Evolutionary conservation across 1,284 basidiomycete genomes (phyloP).

Genomic region (Rhodotorula glutinis): DNA sequence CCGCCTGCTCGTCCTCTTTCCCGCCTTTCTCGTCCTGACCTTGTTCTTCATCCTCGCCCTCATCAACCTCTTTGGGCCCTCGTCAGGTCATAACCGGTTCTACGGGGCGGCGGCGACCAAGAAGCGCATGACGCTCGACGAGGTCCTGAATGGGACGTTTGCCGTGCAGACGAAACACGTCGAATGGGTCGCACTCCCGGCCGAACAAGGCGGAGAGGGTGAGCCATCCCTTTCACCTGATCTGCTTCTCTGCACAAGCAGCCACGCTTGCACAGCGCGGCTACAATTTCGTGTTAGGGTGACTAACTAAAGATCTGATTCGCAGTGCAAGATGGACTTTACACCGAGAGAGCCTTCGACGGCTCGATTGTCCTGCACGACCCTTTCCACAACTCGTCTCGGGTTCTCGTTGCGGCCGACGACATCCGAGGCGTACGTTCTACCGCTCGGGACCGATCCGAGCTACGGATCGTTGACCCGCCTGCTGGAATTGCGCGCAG

Average conservation of each 20-base stretch:
- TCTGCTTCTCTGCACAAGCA: too few species aligned
- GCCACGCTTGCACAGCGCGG: too few species aligned
- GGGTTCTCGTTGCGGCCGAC: constrained; percentile 57
- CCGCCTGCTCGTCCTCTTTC: constrained; percentile 1
- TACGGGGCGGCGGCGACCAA: constrained; percentile 2
- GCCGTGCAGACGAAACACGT: constrained; percentile 53
- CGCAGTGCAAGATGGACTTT: constrained; percentile 84
- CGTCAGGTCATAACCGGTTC: neutral
- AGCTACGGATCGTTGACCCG: neutral
- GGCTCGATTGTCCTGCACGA: constrained; percentile 72
- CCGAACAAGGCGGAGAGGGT: neutral
- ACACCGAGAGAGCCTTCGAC: constrained; percentile 59
- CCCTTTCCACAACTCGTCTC: constrained; percentile 68
- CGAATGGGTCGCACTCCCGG: constrained; percentile 66
- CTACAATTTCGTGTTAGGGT: too few species aligned
- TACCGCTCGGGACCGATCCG: too few species aligned
- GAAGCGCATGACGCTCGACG: constrained; percentile 20
- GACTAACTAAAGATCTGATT: too few species aligned
- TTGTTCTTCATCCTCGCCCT: neutral
- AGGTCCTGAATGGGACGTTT: constrained; percentile 87
- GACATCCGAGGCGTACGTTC: constrained; percentile 63
- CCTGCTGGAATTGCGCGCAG: constrained; percentile 42
- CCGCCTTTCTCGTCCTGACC: neutral
- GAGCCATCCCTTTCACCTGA: neutral
- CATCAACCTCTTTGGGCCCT: neutral